These are phyloP conservation scores for Eucalyptus sp. DNA, from an alignment of 345 rosid genomes.

Conservation along the genomic window DNA sequence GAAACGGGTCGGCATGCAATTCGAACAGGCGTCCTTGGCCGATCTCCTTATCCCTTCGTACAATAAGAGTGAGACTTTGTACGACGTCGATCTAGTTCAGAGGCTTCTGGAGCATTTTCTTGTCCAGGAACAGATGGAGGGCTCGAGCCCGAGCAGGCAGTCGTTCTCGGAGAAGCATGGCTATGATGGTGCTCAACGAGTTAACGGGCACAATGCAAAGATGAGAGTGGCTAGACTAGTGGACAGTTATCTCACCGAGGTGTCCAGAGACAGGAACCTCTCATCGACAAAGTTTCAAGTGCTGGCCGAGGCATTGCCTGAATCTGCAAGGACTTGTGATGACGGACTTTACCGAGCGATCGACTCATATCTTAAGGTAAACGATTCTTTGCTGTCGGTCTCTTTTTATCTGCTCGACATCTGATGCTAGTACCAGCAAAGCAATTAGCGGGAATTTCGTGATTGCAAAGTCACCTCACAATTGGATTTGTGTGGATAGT, in stretches of 20 bases:
- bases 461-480: background rate
- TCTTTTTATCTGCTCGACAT: background rate
- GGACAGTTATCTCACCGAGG: constrained; percentile 94
- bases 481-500: background rate
- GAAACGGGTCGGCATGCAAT: constrained; percentile 95
- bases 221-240: constrained; percentile 97
- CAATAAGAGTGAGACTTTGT: constrained; percentile 54
- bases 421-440: background rate
- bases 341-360: constrained; percentile 97
- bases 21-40: constrained; percentile 79
- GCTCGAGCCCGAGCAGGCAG: constrained; percentile 62
- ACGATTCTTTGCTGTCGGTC: background rate
- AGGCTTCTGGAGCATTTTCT: constrained; percentile 92
- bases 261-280: constrained; percentile 85
- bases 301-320: constrained; percentile 92
- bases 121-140: constrained; percentile 80
- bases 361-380: constrained; percentile 82
- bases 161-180: constrained; percentile 49
- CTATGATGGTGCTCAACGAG: constrained; percentile 32
- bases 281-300: constrained; percentile 86
- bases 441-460: background rate
- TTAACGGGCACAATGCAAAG: constrained; percentile 56
- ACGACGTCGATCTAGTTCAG: constrained; percentile 91
- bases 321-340: constrained; percentile 90
- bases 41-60: constrained; percentile 78